Percentiles rank a stretch among this genome's conserved stretches.
These are phyloP conservation scores for Teunomyces pallodes DNA, from an alignment of 805 yeast species.

Conservation along the genomic window DNA sequence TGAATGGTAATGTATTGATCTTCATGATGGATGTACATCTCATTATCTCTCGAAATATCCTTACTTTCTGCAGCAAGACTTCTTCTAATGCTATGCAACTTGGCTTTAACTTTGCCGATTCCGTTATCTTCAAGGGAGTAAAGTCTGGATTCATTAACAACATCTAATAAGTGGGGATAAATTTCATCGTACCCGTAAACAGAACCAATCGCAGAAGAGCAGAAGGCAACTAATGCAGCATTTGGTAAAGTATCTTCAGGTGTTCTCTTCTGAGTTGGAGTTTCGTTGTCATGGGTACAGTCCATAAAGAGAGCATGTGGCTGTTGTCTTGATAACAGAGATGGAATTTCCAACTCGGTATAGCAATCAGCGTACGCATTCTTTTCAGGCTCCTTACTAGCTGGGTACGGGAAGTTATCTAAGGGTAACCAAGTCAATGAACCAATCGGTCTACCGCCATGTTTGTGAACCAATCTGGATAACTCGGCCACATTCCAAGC, in stretches of 20 bases:
- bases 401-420: slow-evolving; percentile 70
- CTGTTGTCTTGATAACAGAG: slow-evolving; percentile 60
- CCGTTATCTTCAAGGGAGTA: slow-evolving; percentile 60
- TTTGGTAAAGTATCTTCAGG: slow-evolving; percentile 92
- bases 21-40: slow-evolving; percentile 92
- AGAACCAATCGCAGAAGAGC: slow-evolving; percentile 92
- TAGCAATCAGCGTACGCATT: slow-evolving; percentile 9
- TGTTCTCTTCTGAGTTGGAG: slow-evolving; percentile 84
- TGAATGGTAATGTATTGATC: slow-evolving; percentile 91
- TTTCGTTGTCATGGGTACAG: slow-evolving; percentile 94
- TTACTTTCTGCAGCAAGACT: slow-evolving; percentile 53
- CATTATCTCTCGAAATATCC: slow-evolving; percentile 60
- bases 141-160: slow-evolving; percentile 70
- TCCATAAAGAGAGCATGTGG: slow-evolving; percentile 97
- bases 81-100: slow-evolving; percentile 56
- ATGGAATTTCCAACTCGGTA: slow-evolving; percentile 69
- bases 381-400: slow-evolving; percentile 38
- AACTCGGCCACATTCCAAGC: slow-evolving; percentile 87
- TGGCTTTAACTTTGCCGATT: slow-evolving; percentile 68
- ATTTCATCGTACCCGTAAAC: slow-evolving; percentile 93
- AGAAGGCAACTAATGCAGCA: slow-evolving; percentile 90
- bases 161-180: slow-evolving; percentile 75
- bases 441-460: slow-evolving; percentile 96
- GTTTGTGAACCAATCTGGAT: slow-evolving; percentile 81
- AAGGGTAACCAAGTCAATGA: slow-evolving; percentile 79